Evolutionary conservation across 2,329 filamentous ascomycete genomes (phyloP), one percentile per base, ranked within the genome.

Genomic region (Calonectria pteridis): DNA sequence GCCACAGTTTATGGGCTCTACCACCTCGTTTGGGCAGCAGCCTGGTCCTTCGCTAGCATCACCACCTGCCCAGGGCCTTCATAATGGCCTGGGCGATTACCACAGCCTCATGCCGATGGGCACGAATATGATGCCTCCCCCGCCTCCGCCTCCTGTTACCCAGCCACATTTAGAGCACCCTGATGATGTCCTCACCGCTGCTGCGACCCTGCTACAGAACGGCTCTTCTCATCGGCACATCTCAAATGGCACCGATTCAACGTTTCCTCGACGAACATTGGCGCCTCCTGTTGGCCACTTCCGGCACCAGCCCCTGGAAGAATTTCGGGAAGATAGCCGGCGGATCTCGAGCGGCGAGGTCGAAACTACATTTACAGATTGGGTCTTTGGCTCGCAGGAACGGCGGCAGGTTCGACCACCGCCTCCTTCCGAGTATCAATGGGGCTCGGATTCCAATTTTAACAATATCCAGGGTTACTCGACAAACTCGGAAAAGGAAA

Each of bases 391-490:
- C 14, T 75, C 79, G 11, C 82, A 81, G 28, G 77, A 81, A 18
- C 79, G 78, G 53, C 71, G 75, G 18, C 66, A 79, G 67, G 75
- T 83, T 73, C 83, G 83, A 73, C 83, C 83, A 79, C 83, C 83
- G 43, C 84, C 81, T 67, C 81, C 83, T 71, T 73, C 87, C 79
- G 87, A 89, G 67, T 86, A 93, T 55, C 89, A 90, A 74, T 94
- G 91, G 90, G 93, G 93, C 13, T 93, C 93, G 0, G 93, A 95
- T 82, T 82, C 88, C n/a, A 90, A 87, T 71, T 95, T 95, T 81
- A 88, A 85, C 74, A 83, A 84, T 28, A 82, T 87, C 7, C 89
- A 91, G 77, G 88, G 87, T n/a, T 95, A 92, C 78, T 84, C 90
- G 9, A 89, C 92, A 0, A 86, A 87, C 13, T 86, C 88, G 9